Percentiles rank a stretch among this genome's conserved stretches.
Evolutionary conservation across 805 yeast species (phyloP).

Genomic region (Cyberlindnera meyerae): DNA sequence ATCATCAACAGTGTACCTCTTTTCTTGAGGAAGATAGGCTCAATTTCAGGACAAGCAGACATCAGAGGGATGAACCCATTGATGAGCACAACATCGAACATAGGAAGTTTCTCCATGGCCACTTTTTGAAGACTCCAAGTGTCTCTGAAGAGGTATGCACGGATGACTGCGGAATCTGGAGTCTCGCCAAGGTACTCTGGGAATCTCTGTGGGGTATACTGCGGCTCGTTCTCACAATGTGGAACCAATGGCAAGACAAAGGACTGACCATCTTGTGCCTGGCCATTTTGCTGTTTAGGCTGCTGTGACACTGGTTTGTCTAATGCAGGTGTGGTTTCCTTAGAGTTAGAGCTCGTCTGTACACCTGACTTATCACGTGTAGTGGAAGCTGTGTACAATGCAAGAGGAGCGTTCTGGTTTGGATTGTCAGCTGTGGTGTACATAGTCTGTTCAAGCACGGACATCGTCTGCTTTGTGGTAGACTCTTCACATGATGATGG

Average conservation of each 20-base stretch:
- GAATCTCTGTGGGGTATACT: conserved; percentile 3
- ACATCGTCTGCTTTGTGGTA: too few species aligned
- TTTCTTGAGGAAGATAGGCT: conserved; percentile 8
- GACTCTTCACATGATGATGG: too few species aligned
- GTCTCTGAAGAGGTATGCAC: conserved; percentile 13
- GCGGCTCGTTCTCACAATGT: conserved; percentile 12
- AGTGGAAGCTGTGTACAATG: too few species aligned
- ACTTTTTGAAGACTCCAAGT: conserved; percentile 1
- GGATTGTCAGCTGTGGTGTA: too few species aligned
- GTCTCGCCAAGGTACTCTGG: conserved; percentile 21
- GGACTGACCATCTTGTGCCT: conserved; percentile 7
- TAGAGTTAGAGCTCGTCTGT: too few species aligned
- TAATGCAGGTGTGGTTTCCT: too few species aligned
- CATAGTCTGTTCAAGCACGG: too few species aligned
- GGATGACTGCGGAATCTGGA: conserved; percentile 8
- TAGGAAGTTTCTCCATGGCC: neutral
- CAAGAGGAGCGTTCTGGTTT: too few species aligned
- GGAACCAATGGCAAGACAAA: conserved; percentile 4
- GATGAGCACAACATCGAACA: conserved; percentile 14
- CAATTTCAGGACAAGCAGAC: conserved; percentile 2
- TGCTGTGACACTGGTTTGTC: too few species aligned
- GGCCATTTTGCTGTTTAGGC: too few species aligned
- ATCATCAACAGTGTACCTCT: conserved; percentile 16
- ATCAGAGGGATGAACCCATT: conserved; percentile 4
- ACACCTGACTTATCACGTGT: too few species aligned